These are phyloP conservation scores for Lotus japonicus DNA, from an alignment of 306 rosid genomes.

Conservation along the genomic window DNA sequence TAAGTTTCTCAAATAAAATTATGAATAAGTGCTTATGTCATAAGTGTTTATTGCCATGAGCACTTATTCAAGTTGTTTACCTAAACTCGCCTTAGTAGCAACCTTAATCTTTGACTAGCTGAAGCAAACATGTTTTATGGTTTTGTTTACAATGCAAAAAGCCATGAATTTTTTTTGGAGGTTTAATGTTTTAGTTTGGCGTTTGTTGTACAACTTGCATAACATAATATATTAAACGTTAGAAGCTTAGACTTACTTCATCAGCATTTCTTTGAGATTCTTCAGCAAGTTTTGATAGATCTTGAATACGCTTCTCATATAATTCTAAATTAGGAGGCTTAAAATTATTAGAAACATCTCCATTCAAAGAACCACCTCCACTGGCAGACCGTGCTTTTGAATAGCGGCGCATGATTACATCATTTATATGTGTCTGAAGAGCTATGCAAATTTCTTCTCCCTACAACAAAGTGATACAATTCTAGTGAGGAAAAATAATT, in stretches of 20 bases:
- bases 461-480: slow-evolving; percentile 31
- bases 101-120: background rate
- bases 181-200: slow-evolving; percentile 8
- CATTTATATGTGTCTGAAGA: slow-evolving; percentile 96
- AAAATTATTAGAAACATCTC: slow-evolving; percentile 51
- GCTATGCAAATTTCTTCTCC: slow-evolving; percentile 99
- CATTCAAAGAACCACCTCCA: slow-evolving; percentile 52
- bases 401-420: slow-evolving; percentile 96
- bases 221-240: background rate
- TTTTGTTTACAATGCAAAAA: slow-evolving; percentile 10
- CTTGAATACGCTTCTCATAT: slow-evolving; percentile 66
- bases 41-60: too few relatives aligned
- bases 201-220: background rate
- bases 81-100: background rate
- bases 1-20: too few relatives aligned
- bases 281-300: slow-evolving; percentile 70
- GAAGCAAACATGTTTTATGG: background rate
- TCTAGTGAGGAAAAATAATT: background rate
- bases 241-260: slow-evolving; percentile 49
- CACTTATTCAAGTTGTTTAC: too few relatives aligned
- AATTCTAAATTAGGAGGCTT: slow-evolving; percentile 53
- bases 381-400: slow-evolving; percentile 75
- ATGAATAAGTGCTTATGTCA: too few relatives aligned
- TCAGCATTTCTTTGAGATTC: slow-evolving; percentile 76
- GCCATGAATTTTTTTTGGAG: background rate